These are phyloP conservation scores for Fistulinella staudtii DNA, from an alignment of 1,284 basidiomycete genomes.

Conservation along the genomic window DNA sequence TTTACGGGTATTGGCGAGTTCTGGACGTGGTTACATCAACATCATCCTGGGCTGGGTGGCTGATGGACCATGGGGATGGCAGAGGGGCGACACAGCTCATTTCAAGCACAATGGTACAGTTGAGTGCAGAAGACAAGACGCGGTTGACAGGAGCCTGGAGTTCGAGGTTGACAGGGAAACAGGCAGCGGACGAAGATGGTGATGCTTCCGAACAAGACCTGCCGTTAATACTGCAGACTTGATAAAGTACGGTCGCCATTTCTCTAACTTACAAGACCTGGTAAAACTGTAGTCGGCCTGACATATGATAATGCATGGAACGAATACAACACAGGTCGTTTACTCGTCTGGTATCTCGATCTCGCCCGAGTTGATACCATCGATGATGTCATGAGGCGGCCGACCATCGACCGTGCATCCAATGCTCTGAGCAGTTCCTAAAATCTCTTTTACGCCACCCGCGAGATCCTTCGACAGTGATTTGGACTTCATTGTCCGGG, in stretches of 20 bases:
- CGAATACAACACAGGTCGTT: constrained; percentile 32
- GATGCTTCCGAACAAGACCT: constrained; percentile 15
- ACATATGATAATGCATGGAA: constrained; percentile 17
- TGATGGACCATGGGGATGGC: constrained; percentile 38
- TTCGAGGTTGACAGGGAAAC: constrained; percentile 23
- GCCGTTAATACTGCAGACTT: constrained; percentile 15
- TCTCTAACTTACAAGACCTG: too few relatives aligned
- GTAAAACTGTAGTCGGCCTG: too few relatives aligned
- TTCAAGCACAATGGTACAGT: constrained; percentile 26
- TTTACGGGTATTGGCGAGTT: constrained; percentile 44
- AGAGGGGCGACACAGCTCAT: constrained; percentile 36
- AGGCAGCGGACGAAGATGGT: constrained; percentile 22
- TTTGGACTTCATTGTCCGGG: constrained; percentile 95
- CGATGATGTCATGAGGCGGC: constrained; percentile 94
- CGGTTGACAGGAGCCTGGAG: constrained; percentile 32
- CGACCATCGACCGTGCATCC: constrained; percentile 97
- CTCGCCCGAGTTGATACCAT: constrained; percentile 93
- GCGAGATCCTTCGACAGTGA: constrained; percentile 92
- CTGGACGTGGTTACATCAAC: constrained; percentile 38
- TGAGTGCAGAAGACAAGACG: constrained; percentile 19
- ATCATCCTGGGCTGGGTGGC: constrained; percentile 45
- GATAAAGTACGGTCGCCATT: too few relatives aligned
- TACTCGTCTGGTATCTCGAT: constrained; percentile 95
- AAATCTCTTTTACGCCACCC: constrained; percentile 90
- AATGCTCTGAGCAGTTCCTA: constrained; percentile 90